Evolutionary conservation across 305 asterid species (phyloP).

Genomic region (Vinca major): DNA sequence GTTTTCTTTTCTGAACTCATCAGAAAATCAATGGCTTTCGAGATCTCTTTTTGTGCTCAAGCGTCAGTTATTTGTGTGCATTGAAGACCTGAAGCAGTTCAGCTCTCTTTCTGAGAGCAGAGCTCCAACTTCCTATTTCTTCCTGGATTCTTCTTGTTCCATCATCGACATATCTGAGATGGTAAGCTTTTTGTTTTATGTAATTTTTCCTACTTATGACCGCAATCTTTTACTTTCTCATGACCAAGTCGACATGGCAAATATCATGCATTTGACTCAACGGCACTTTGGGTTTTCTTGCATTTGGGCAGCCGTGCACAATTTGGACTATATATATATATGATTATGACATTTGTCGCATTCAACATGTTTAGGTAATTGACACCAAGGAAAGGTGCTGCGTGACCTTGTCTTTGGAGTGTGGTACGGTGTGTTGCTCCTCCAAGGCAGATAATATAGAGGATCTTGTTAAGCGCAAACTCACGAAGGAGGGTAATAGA

Average conservation of each 20-base stretch:
- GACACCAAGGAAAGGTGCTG: conserved; percentile 22
- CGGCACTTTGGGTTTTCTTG: too few species aligned
- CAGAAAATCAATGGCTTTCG: conserved; percentile 36
- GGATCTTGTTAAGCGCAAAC: conserved; percentile 8
- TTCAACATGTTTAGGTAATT: conserved; percentile 31
- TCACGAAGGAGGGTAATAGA: conserved; percentile 6
- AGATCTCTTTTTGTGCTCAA: conserved; percentile 42
- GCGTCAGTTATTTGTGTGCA: conserved; percentile 33
- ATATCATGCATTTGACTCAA: too few species aligned
- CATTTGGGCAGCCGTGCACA: neutral
- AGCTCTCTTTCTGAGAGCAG: conserved; percentile 21
- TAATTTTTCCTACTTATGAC: neutral
- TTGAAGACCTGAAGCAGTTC: conserved; percentile 38
- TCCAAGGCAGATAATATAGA: conserved; percentile 11
- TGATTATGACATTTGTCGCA: neutral
- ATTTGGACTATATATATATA: neutral
- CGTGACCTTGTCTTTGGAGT: conserved; percentile 23
- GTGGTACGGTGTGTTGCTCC: conserved; percentile 18
- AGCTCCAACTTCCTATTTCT: conserved; percentile 27
- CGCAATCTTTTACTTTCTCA: neutral
- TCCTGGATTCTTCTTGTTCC: conserved; percentile 32
- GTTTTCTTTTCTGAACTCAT: conserved; percentile 3
- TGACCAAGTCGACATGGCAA: neutral
- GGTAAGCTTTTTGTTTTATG: conserved; percentile 27
- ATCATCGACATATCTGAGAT: conserved; percentile 30